Evolutionary conservation across 371 early-diverging fungal species (phyloP).

Genomic region (Syncephalis plumigaleata): DNA sequence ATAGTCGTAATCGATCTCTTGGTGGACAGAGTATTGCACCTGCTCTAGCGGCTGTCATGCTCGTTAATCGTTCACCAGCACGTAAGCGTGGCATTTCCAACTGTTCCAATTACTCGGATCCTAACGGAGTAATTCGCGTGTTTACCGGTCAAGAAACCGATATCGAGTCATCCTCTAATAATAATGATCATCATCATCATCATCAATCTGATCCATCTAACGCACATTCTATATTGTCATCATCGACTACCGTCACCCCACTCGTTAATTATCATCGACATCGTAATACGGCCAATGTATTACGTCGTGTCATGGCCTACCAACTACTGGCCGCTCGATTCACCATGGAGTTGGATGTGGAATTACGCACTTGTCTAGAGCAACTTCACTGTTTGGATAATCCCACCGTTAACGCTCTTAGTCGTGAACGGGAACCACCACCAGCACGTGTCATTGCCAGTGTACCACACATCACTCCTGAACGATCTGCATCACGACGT

Average conservation of each 20-base stretch:
- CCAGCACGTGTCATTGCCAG: too few species aligned
- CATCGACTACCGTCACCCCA: constrained; percentile 1
- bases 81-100: not conserved
- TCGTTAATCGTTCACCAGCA: not conserved
- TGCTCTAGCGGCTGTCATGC: not conserved
- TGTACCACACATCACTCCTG: too few species aligned
- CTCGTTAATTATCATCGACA: constrained; percentile 43
- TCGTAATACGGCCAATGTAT: constrained; percentile 36
- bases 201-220: not conserved
- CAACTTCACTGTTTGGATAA: not conserved
- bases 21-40: too few species aligned
- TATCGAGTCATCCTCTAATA: not conserved
- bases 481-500: too few species aligned
- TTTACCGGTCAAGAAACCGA: not conserved
- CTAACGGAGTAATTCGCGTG: not conserved
- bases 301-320: constrained; percentile 38
- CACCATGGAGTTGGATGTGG: constrained; percentile 24
- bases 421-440: not conserved
- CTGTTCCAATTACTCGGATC: not conserved
- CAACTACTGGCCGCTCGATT: constrained; percentile 31
- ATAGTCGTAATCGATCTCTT: not conserved
- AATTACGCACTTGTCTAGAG: constrained; percentile 6
- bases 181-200: not conserved
- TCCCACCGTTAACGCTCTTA: not conserved
- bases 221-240: not conserved